Evolutionary conservation across 768 basidiomycete genomes (phyloP), one percentile per base, ranked within the genome.

Genomic region (Tricholoma sp.): DNA sequence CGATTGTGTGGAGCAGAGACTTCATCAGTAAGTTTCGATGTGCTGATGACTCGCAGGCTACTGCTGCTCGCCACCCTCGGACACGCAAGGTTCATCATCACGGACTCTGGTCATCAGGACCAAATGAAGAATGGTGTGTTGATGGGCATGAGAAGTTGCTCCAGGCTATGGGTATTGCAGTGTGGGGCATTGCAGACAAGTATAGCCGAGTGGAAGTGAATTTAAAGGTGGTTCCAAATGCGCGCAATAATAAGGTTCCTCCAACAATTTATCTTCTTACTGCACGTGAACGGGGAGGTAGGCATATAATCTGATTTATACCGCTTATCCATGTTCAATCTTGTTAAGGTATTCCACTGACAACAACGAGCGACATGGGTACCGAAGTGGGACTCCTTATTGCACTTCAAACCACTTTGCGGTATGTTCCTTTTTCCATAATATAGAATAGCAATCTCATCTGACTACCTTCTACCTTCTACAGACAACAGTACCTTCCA

Each of bases 101-200:
- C 50, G 63, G 61, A 1, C 29, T 71, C 1, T 65, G 58, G 57
- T 68, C 64, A 2, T 41, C 59, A 11, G 67, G 69, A 4, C 69
- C 70, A 11, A 69, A 71, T 47, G 67, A 71, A 43, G 67, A 69
- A 51, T 69, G 67, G 69, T 58, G 69, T 41, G 18, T 67, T 21
- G 66, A 70, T 57, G 69, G 70, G 9, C 69, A 68, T 54, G 65
- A 69, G 55, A 71, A 71, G 53, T 55, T 71, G 10, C 35, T 64
- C 1, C 34, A 34, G 0, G 24, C 34, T 0, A 71, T 71, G 67
- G 67, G 67, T 5, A 65, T 69, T 52, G 61, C 60, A 5, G 50
- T 71, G 21, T 69, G 59, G 59, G 68, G 69, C 0, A 52, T 63
- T 14, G 51, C 58, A 31, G 67, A 71, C 50, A 69, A 68, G 55